These are phyloP conservation scores for Mortierella sp. DNA, from an alignment of 371 early-diverging fungal species.

Conservation along the genomic window DNA sequence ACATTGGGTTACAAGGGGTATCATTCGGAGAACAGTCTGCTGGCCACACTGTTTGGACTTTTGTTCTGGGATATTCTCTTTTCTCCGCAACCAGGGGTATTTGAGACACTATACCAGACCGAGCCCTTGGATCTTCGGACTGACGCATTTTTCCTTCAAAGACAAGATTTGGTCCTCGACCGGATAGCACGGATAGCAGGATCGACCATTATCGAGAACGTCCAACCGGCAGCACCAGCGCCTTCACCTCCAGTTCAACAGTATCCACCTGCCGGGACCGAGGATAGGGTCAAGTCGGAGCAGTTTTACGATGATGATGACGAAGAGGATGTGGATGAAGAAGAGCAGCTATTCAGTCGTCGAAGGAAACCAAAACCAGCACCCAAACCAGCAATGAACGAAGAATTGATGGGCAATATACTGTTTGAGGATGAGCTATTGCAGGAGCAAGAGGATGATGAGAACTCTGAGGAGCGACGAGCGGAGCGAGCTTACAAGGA, in stretches of 20 bases:
- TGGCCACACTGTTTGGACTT: conserved; percentile 72
- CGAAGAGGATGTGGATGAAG: conserved; percentile 12
- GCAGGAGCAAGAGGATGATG: conserved; percentile 16
- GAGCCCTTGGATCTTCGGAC: conserved; percentile 79
- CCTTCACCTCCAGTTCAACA: not conserved
- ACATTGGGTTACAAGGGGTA: conserved; percentile 71
- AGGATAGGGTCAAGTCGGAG: not conserved
- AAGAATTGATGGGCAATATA: conserved; percentile 15
- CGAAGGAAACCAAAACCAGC: not conserved
- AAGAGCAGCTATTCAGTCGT: conserved; percentile 13
- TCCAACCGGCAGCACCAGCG: not conserved
- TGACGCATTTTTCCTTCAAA: conserved; percentile 77
- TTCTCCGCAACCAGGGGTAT: conserved; percentile 74
- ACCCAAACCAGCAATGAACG: not conserved
- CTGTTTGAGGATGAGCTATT: conserved; percentile 27
- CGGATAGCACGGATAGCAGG: conserved; percentile 64
- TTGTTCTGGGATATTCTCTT: conserved; percentile 86
- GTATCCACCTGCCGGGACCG: not conserved
- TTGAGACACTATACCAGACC: conserved; percentile 83
- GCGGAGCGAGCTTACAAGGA: conserved; percentile 15
- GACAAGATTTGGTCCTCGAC: conserved; percentile 66
- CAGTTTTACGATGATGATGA: not conserved
- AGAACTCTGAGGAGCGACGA: conserved; percentile 15
- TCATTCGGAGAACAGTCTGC: conserved; percentile 79
- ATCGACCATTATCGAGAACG: conserved; percentile 16